Evolutionary conservation across 202 grass and related monocot species (phyloP).

Genomic region (Schoenoplectus triqueter): DNA sequence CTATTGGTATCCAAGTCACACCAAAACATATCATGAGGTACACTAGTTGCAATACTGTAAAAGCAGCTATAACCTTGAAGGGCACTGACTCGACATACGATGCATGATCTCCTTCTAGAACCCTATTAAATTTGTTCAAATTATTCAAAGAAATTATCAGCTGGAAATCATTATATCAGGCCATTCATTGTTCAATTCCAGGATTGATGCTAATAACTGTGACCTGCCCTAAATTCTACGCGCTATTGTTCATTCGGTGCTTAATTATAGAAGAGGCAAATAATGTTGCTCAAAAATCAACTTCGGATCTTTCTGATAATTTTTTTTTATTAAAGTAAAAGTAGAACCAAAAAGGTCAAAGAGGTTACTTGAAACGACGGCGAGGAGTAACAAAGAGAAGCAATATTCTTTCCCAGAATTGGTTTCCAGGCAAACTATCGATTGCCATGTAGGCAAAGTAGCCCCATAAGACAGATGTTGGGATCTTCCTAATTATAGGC

Average conservation of each 20-base stretch:
- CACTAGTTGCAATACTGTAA: constrained; percentile 78
- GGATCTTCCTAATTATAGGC: constrained; percentile 79
- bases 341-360: constrained; percentile 4
- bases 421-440: constrained; percentile 84
- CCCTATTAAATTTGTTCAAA: constrained; percentile 45
- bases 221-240: background rate
- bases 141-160: too few relatives aligned
- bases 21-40: constrained; percentile 79
- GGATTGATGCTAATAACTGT: background rate
- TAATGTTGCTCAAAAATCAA: background rate
- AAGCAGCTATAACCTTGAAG: constrained; percentile 61
- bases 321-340: background rate
- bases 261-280: background rate
- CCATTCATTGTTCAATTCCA: background rate
- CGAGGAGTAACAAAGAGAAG: constrained; percentile 66
- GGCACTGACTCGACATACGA: constrained; percentile 82
- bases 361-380: constrained; percentile 66
- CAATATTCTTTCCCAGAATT: constrained; percentile 80
- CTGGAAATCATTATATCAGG: background rate
- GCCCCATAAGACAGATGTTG: constrained; percentile 85
- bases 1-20: constrained; percentile 79
- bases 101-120: constrained; percentile 89
- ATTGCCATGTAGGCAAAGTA: constrained; percentile 92
- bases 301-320: background rate
- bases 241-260: background rate